phyloP scores from a whole-genome alignment of 2,329 filamentous ascomycete species.

The Lachnellula occidentalis region DNA sequence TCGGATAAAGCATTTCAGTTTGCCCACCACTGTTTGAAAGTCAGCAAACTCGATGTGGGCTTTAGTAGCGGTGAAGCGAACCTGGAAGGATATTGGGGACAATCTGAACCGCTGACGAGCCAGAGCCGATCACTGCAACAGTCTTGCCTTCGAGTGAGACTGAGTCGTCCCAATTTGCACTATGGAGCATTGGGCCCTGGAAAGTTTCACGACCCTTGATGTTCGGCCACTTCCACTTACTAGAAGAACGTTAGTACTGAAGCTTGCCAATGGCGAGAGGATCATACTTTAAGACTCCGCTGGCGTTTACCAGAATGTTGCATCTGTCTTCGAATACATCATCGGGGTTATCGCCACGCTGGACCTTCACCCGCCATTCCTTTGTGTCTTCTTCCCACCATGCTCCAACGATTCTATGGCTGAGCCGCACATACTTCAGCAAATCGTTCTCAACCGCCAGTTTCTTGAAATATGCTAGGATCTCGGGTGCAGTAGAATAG shows the following conservation, averaged over 20 bases:
- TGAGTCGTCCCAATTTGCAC: constrained; percentile 35
- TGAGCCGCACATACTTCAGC: constrained; percentile 39
- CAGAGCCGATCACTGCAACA: constrained; percentile 34
- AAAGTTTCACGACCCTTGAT: constrained; percentile 43
- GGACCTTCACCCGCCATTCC: constrained; percentile 37
- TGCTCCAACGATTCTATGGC: constrained; percentile 38
- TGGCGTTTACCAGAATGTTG: constrained; percentile 39
- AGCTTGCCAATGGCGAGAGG: constrained; percentile 32
- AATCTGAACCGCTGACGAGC: constrained; percentile 35
- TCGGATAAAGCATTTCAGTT: constrained; percentile 44
- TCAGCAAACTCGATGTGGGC: too few relatives aligned
- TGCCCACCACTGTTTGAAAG: constrained; percentile 33
- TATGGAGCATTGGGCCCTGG: constrained; percentile 40
- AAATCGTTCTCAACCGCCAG: constrained; percentile 30
- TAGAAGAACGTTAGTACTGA: constrained; percentile 15
- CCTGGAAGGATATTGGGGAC: constrained; percentile 23
- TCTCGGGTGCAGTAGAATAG: constrained; percentile 33
- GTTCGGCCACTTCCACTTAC: constrained; percentile 34
- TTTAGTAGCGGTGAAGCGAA: too few relatives aligned
- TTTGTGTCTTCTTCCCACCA: constrained; percentile 39
- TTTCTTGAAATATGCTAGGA: constrained; percentile 33
- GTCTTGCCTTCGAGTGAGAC: constrained; percentile 26
- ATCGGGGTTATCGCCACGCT: constrained; percentile 2
- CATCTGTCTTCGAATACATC: constrained; percentile 38
- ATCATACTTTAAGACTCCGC: constrained; percentile 44